phyloP scores from a whole-genome alignment of 2,329 filamentous ascomycete species.

The Fusarium solani-melongenae region DNA sequence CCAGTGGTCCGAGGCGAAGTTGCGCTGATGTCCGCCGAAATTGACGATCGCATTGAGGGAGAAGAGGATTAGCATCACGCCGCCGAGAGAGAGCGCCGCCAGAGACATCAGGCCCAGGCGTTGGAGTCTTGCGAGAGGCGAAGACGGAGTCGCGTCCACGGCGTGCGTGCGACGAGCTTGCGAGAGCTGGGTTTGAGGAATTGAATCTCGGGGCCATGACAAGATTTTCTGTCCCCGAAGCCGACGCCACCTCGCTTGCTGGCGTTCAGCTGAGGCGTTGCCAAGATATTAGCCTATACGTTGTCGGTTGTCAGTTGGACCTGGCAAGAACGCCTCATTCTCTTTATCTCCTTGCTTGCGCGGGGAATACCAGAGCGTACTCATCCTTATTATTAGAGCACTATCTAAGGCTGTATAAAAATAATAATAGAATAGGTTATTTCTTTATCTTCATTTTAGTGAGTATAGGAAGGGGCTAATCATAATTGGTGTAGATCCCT shows the following conservation, averaged over 20 bases:
- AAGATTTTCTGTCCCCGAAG: neutral
- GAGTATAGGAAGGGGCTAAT: no score
- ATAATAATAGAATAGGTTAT: no score
- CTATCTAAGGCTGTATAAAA: no score
- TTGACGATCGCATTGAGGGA: neutral
- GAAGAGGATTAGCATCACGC: neutral
- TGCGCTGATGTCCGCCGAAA: neutral
- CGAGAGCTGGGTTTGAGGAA: neutral
- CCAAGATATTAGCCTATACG: neutral
- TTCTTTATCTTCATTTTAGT: no score
- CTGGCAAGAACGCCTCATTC: neutral
- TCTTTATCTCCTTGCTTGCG: no score
- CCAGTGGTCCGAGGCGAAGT: neutral
- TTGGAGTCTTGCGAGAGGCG: neutral
- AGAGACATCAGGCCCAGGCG: neutral
- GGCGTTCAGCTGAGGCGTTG: neutral
- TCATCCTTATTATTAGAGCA: no score
- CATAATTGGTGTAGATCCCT: no score
- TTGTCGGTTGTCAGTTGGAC: neutral
- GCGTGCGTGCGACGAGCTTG: neutral
- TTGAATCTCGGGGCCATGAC: neutral
- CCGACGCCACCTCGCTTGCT: neutral
- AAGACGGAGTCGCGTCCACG: neutral
- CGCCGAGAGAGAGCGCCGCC: neutral
- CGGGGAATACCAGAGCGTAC: no score